These are phyloP conservation scores for Trichoderma erinaceum DNA, from an alignment of 495 filamentous ascomycete genomes.

Conservation along the genomic window DNA sequence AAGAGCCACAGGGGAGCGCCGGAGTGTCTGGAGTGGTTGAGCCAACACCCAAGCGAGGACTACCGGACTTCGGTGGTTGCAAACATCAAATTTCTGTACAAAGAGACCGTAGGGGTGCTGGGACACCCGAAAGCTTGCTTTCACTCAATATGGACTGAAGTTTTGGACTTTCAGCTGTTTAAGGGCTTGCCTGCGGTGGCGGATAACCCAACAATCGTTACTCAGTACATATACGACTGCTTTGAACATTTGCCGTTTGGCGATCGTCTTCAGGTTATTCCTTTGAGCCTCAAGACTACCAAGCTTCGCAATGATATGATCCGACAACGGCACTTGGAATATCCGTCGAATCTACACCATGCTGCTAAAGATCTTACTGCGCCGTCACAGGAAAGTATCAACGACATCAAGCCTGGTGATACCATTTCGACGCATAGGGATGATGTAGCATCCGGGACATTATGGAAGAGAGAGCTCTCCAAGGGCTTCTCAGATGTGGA, in stretches of 20 bases:
- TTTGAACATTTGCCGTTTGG: slow-evolving; percentile 60
- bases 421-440: slow-evolving; percentile 39
- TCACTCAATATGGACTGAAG: slow-evolving; percentile 42
- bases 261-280: slow-evolving; percentile 33
- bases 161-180: neutral
- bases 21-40: slow-evolving; percentile 45
- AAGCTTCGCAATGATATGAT: slow-evolving; percentile 1
- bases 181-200: slow-evolving; percentile 19
- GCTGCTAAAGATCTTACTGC: slow-evolving; percentile 9
- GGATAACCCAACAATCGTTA: slow-evolving; percentile 52
- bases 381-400: neutral
- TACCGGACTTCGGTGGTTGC: slow-evolving; percentile 51
- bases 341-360: neutral
- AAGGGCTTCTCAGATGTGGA: slow-evolving; percentile 33
- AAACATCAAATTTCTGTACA: slow-evolving; percentile 57
- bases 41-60: slow-evolving; percentile 41
- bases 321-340: slow-evolving; percentile 4
- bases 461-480: slow-evolving; percentile 48
- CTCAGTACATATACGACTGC: slow-evolving; percentile 56
- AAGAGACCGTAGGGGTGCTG: slow-evolving; percentile 46
- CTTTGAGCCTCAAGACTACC: slow-evolving; percentile 15
- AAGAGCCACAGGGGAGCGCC: slow-evolving; percentile 31
- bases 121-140: slow-evolving; percentile 21
- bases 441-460: slow-evolving; percentile 32
- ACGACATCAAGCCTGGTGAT: slow-evolving; percentile 31